phyloP scores from a whole-genome alignment of 345 rosid species.

The Kandelia obovata region DNA sequence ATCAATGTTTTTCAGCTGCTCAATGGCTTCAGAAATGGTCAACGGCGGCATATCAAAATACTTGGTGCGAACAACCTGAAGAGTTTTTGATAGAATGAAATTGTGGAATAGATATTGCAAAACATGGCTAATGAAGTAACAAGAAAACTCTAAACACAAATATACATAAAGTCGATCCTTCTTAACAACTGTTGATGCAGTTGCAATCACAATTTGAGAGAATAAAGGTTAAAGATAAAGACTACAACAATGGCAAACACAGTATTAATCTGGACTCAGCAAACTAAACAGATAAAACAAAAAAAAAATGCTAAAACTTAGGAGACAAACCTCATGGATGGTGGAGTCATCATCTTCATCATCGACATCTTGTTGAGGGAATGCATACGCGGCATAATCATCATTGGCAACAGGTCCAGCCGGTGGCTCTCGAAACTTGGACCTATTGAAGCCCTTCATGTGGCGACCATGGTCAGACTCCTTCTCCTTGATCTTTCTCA shows the following conservation, averaged over 20 bases:
- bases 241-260: not conserved
- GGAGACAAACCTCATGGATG: no score
- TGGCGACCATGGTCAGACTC: slow-evolving; percentile 91
- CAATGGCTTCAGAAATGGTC: slow-evolving; percentile 73
- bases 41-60: slow-evolving; percentile 91
- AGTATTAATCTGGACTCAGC: not conserved
- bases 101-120: not conserved
- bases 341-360: slow-evolving; percentile 25
- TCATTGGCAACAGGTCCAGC: slow-evolving; percentile 24
- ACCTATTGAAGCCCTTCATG: slow-evolving; percentile 71
- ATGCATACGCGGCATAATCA: slow-evolving; percentile 24
- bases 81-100: not conserved
- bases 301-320: no score
- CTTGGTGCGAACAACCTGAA: slow-evolving; percentile 80
- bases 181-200: no score
- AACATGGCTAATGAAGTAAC: no score
- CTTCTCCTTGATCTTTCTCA: slow-evolving; percentile 97
- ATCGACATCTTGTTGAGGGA: slow-evolving; percentile 35
- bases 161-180: no score
- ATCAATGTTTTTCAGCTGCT: slow-evolving; percentile 78
- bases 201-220: not conserved
- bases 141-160: no score
- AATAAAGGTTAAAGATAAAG: not conserved
- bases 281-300: no score
- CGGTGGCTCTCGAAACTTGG: slow-evolving; percentile 58